phyloP scores from a whole-genome alignment of 139 green algal genomes.

The Chlamydomonas sphaeroides region DNA sequence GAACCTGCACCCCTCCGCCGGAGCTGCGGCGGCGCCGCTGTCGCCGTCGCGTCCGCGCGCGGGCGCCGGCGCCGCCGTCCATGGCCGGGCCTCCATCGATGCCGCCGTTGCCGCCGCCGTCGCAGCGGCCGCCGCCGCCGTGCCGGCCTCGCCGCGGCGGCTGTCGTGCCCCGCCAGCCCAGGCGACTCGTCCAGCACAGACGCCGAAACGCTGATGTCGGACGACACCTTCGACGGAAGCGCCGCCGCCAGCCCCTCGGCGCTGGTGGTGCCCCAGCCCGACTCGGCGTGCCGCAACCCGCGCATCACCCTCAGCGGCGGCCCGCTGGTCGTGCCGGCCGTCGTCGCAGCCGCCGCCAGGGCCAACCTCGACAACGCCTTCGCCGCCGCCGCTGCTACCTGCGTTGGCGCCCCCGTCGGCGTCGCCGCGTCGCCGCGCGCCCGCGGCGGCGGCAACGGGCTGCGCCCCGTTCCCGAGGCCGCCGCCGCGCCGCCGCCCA shows the following conservation, averaged over 20 bases:
- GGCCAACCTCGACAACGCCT: not conserved
- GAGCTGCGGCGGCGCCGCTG: not conserved
- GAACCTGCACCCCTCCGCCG: not conserved
- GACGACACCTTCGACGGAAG: too few species aligned
- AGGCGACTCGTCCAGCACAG: too few species aligned
- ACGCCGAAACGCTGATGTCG: too few species aligned
- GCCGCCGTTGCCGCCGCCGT: too few species aligned
- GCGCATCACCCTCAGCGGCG: constrained; percentile 26
- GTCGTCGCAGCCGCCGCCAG: too few species aligned
- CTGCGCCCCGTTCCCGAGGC: not conserved
- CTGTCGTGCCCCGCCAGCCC: too few species aligned
- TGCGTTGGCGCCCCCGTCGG: not conserved
- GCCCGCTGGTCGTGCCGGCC: not conserved
- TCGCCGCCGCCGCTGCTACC: not conserved
- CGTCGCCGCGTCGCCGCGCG: too few species aligned
- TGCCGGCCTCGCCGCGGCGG: too few species aligned
- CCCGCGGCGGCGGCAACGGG: too few species aligned
- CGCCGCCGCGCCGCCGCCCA: not conserved
- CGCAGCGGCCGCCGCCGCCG: too few species aligned
- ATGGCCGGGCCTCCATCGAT: too few species aligned
- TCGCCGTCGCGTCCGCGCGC: not conserved
- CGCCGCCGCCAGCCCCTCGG: not conserved
- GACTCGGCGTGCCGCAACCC: not conserved
- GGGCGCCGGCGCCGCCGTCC: not conserved
- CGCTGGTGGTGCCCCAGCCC: too few species aligned